phyloP scores from a whole-genome alignment of 768 basidiomycete species.

The Rhizopogon roseolus region DNA sequence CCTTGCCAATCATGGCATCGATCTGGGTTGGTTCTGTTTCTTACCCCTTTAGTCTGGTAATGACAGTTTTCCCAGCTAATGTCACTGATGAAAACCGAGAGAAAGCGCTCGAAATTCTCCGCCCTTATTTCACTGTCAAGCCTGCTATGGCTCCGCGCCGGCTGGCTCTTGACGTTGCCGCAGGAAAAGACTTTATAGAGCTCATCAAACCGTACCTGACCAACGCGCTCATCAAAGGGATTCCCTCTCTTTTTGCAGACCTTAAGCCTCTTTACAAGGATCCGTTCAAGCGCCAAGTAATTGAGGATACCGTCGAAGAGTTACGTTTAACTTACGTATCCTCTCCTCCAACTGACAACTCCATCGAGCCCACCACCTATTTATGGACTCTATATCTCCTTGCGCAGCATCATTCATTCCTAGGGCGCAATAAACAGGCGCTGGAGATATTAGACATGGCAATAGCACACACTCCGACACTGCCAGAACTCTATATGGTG shows the following conservation, averaged over 20 bases:
- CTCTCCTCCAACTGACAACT: constrained; percentile 9
- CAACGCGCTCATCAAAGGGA: constrained; percentile 70
- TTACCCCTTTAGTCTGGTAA: neutral
- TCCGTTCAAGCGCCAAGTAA: constrained; percentile 53
- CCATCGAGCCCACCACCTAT: constrained; percentile 65
- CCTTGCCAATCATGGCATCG: constrained; percentile 58
- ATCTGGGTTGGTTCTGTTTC: constrained; percentile 43
- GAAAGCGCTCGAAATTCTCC: constrained; percentile 53
- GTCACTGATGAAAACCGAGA: constrained; percentile 45
- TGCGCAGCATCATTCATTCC: constrained; percentile 78
- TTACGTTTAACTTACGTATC: constrained; percentile 31
- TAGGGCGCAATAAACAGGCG: constrained; percentile 43
- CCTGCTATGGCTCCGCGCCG: constrained; percentile 67
- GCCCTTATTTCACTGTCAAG: constrained; percentile 61
- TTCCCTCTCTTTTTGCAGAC: constrained; percentile 92
- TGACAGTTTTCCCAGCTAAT: constrained; percentile 25
- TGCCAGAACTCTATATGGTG: constrained; percentile 84
- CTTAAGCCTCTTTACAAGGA: constrained; percentile 79
- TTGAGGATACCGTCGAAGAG: constrained; percentile 67
- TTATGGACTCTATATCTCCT: constrained; percentile 97
- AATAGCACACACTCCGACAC: constrained; percentile 82
- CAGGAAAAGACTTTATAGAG: constrained; percentile 64
- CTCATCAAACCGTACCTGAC: constrained; percentile 65
- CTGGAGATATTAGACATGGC: constrained; percentile 62
- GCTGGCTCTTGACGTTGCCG: constrained; percentile 63